Evolutionary conservation across 768 basidiomycete genomes (phyloP), one percentile per base, ranked within the genome.

Genomic region (Amanita subjunquillea): DNA sequence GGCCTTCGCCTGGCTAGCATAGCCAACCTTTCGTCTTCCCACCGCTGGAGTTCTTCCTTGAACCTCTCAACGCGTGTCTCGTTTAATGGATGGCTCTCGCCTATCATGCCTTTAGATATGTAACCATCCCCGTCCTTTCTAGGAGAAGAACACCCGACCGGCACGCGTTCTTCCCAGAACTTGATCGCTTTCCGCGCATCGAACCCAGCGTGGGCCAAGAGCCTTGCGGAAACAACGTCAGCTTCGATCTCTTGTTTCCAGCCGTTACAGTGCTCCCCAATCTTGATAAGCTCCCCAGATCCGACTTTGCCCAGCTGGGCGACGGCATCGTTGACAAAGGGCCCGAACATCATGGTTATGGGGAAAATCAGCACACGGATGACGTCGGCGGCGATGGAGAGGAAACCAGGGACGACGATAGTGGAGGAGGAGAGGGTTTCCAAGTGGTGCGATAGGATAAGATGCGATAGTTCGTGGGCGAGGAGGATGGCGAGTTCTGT

Each of bases 251-350:
- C 95, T 64, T 97, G 88, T 42, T 77, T 79, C 54, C 82, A 72
- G 54, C 80, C 89, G 43, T 85, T 90, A 62, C 91, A 94, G 48
- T 79, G 75, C 58, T 86, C 83, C 23, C 81, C 80, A 2, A 85
- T 67, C 64, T 82, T 85, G 46, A 74, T 71, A 37, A 94, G 72
- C 61, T 94, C 85, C 2, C 82, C 81, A 9, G 84, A 82, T 2
- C 88, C 85, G 1, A 87, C 76, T 62, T 83, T 84, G 23, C 90
- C 85, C 50, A 92, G 59, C 48, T 87, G 81, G 0, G 85, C 90
- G 23, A 98, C 77, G 2, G 91, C 93, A 59, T 99, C 95, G 62
- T 95, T 94, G 54, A 97, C 82, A 64, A 97, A 96, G 1, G 95
- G 95, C 0, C 95, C 94, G 52, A 97, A 82, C 7, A 93, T 61